Evolutionary conservation across 2,329 filamentous ascomycete genomes (phyloP).

Genomic region (Stenocarpella maydis): DNA sequence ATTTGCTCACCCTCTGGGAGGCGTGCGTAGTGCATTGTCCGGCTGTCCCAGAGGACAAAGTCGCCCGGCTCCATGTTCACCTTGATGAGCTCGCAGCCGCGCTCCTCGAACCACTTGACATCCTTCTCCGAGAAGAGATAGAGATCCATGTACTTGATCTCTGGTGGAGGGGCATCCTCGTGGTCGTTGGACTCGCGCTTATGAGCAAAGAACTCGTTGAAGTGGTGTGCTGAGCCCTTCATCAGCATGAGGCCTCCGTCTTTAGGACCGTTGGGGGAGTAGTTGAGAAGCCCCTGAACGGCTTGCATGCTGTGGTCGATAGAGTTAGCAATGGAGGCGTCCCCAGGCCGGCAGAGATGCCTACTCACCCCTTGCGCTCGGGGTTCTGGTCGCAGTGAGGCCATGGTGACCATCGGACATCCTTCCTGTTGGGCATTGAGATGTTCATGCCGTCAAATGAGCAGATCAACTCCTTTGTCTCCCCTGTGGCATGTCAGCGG

Average conservation of each 20-base stretch:
- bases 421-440: conserved; percentile 44
- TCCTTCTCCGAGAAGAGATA: conserved; percentile 43
- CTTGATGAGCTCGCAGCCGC: conserved; percentile 46
- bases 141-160: conserved; percentile 46
- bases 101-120: conserved; percentile 47
- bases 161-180: conserved; percentile 43
- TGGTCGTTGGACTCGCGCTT: conserved; percentile 43
- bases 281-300: conserved; percentile 55
- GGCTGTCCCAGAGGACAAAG: conserved; percentile 46
- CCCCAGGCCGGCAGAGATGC: not conserved
- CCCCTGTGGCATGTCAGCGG: conserved; percentile 36
- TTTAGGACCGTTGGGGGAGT: conserved; percentile 52
- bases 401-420: conserved; percentile 51
- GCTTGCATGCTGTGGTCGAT: conserved; percentile 54
- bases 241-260: conserved; percentile 56
- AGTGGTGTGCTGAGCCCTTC: conserved; percentile 47
- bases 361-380: conserved; percentile 46
- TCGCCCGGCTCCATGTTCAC: conserved; percentile 54
- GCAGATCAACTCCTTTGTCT: conserved; percentile 55
- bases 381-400: conserved; percentile 55
- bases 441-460: conserved; percentile 57
- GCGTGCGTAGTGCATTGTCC: conserved; percentile 52
- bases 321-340: conserved; percentile 33
- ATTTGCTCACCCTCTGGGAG: conserved; percentile 44
- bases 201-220: conserved; percentile 42